Conservation (phyloP, 305 asterid genomes). For the Fraxinus floribunda region DNA sequence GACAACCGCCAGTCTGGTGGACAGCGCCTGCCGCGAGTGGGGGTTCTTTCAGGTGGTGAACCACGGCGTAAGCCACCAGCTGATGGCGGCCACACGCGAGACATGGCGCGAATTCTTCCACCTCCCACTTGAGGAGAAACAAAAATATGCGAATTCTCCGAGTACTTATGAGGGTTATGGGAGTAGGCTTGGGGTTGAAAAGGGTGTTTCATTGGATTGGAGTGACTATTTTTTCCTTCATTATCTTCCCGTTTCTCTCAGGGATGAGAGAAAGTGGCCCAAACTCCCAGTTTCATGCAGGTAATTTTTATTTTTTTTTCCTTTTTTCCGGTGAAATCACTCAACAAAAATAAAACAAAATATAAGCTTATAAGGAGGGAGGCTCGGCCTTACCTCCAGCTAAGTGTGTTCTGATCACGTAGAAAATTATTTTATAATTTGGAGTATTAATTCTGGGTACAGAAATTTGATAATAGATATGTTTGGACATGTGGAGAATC, state of each 20-base stretch:
- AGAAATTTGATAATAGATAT: neutral
- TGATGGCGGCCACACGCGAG: slow-evolving; percentile 48
- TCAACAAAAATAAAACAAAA: too few relatives aligned
- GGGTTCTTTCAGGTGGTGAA: slow-evolving; percentile 85
- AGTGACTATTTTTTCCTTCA: slow-evolving; percentile 81
- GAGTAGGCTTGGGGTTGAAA: slow-evolving; percentile 70
- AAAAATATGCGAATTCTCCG: slow-evolving; percentile 62
- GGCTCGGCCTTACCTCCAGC: neutral
- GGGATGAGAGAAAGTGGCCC: slow-evolving; percentile 76
- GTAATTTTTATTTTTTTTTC: slow-evolving; percentile 31
- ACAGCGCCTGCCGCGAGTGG: slow-evolving; percentile 77
- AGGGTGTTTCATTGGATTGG: slow-evolving; percentile 73
- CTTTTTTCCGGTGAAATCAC: neutral
- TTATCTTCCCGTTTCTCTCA: slow-evolving; percentile 47
- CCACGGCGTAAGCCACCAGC: slow-evolving; percentile 63
- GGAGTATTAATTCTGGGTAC: too few relatives aligned
- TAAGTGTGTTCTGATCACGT: neutral
- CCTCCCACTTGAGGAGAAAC: slow-evolving; percentile 69
- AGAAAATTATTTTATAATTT: too few relatives aligned
- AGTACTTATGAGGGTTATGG: slow-evolving; percentile 83
- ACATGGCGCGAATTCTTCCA: slow-evolving; percentile 71
- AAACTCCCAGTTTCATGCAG: slow-evolving; percentile 64
- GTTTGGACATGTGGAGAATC: neutral
- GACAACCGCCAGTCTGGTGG: slow-evolving; percentile 31
- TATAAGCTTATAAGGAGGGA: neutral